Evolutionary conservation across 768 basidiomycete species (phyloP).

Genomic region (Tulasnella sp.): DNA sequence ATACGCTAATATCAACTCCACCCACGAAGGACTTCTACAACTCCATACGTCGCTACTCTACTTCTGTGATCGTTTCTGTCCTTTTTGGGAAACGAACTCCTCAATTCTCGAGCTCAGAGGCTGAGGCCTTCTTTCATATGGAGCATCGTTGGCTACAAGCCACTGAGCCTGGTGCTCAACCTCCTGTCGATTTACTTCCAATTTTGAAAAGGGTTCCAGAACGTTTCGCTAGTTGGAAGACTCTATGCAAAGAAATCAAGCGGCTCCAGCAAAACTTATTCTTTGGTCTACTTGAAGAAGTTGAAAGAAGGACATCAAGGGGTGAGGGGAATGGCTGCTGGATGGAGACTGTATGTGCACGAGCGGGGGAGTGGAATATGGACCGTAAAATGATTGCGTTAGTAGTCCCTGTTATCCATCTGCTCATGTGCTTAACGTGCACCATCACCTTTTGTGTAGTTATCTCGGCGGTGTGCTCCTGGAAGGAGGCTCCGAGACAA

Average conservation of each 20-base stretch:
- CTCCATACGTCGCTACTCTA: slow-evolving; percentile 24
- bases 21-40: slow-evolving; percentile 23
- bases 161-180: slow-evolving; percentile 27
- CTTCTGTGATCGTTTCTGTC: slow-evolving; percentile 25
- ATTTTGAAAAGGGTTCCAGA: slow-evolving; percentile 27
- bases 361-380: not conserved
- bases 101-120: not conserved
- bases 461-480: slow-evolving; percentile 26
- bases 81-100: slow-evolving; percentile 27
- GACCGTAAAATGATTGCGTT: slow-evolving; percentile 17
- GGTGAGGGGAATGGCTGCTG: not conserved
- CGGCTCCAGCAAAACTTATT: slow-evolving; percentile 2
- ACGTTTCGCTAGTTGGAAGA: slow-evolving; percentile 29
- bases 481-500: slow-evolving; percentile 21
- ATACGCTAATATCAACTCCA: too few relatives aligned
- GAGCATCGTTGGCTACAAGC: slow-evolving; percentile 21
- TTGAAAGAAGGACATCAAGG: not conserved
- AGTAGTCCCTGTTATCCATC: slow-evolving; percentile 2
- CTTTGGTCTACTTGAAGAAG: not conserved
- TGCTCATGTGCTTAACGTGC: not conserved
- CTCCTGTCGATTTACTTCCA: slow-evolving; percentile 28
- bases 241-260: slow-evolving; percentile 19
- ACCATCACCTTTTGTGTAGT: slow-evolving; percentile 17
- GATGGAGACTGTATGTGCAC: not conserved
- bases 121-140: not conserved